phyloP scores from a whole-genome alignment of 2,329 filamentous ascomycete species.

The Blastomyces silverae region DNA sequence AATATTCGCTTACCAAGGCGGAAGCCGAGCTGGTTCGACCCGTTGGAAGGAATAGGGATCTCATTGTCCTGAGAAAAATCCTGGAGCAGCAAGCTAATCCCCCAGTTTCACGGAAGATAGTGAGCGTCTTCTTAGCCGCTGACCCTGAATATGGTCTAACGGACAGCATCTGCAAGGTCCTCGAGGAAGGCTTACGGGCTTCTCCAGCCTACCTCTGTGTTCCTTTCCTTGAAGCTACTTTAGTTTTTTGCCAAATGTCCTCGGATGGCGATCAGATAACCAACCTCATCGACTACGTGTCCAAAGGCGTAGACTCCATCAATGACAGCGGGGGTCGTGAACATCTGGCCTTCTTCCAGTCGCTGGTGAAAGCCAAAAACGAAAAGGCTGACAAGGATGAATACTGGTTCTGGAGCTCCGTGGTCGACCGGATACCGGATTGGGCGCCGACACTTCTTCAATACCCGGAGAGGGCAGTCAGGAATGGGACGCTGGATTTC shows the following conservation, averaged over 20 bases:
- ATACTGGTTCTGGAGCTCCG: slow-evolving; percentile 31
- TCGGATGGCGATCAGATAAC: slow-evolving; percentile 34
- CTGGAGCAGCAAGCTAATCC: slow-evolving; percentile 56
- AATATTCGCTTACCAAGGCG: slow-evolving; percentile 30
- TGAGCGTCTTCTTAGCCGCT: slow-evolving; percentile 50
- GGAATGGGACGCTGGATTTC: slow-evolving; percentile 41
- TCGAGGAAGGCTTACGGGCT: slow-evolving; percentile 51
- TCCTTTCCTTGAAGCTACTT: slow-evolving; percentile 54
- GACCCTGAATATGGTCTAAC: slow-evolving; percentile 46
- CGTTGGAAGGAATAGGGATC: slow-evolving; percentile 30
- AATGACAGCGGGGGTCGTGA: slow-evolving; percentile 44
- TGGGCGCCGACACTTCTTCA: slow-evolving; percentile 50
- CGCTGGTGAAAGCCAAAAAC: slow-evolving; percentile 43
- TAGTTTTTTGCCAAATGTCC: slow-evolving; percentile 47
- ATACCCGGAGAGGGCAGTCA: slow-evolving; percentile 44
- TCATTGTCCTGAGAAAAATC: slow-evolving; percentile 53
- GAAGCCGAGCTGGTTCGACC: slow-evolving; percentile 34
- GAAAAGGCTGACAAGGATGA: slow-evolving; percentile 30
- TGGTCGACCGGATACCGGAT: slow-evolving; percentile 39
- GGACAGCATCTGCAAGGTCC: slow-evolving; percentile 46
- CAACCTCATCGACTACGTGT: slow-evolving; percentile 37
- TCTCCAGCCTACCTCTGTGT: slow-evolving; percentile 44
- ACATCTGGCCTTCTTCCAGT: slow-evolving; percentile 48
- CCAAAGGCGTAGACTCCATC: slow-evolving; percentile 45
- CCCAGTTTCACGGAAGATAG: slow-evolving; percentile 48